phyloP scores from a whole-genome alignment of 1,284 basidiomycete genomes.

The Porogramme epimiltina region DNA sequence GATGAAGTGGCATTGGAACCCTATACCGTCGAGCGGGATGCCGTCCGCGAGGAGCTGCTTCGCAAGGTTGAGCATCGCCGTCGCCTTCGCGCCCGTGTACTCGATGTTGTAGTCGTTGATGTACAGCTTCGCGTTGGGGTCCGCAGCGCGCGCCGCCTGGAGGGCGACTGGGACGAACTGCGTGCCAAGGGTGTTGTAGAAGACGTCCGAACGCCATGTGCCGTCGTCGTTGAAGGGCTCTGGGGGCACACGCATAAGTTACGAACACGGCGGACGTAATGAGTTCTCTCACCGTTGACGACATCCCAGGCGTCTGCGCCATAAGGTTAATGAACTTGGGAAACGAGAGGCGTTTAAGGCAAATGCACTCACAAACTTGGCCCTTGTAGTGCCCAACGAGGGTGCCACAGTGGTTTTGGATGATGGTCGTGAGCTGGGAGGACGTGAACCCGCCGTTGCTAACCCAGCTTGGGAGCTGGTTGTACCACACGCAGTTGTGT shows the following conservation, averaged over 20 bases:
- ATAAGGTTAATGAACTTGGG: neutral
- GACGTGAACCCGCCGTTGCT: constrained; percentile 43
- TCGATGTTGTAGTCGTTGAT: constrained; percentile 60
- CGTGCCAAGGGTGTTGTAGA: constrained; percentile 48
- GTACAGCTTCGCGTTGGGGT: constrained; percentile 41
- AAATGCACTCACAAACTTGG: constrained; percentile 40
- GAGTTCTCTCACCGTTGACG: constrained; percentile 33
- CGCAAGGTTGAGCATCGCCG: constrained; percentile 47
- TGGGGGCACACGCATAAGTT: constrained; percentile 2
- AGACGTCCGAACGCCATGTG: constrained; percentile 49
- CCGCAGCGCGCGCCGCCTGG: constrained; percentile 45
- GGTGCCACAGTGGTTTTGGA: constrained; percentile 48
- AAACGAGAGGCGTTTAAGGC: neutral
- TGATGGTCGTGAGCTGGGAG: constrained; percentile 43
- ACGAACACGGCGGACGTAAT: neutral
- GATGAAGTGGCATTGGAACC: constrained; percentile 53
- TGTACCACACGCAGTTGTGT: constrained; percentile 60
- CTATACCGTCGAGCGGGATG: constrained; percentile 52
- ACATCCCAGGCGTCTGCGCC: constrained; percentile 38
- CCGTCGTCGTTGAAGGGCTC: constrained; percentile 65
- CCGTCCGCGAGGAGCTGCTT: constrained; percentile 41
- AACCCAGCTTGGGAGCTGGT: constrained; percentile 56
- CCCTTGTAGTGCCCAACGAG: constrained; percentile 53
- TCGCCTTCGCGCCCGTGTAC: constrained; percentile 41
- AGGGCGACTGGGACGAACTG: constrained; percentile 47